phyloP scores from a whole-genome alignment of 805 yeast genomes.

The Yarrowia phangngaensis region DNA sequence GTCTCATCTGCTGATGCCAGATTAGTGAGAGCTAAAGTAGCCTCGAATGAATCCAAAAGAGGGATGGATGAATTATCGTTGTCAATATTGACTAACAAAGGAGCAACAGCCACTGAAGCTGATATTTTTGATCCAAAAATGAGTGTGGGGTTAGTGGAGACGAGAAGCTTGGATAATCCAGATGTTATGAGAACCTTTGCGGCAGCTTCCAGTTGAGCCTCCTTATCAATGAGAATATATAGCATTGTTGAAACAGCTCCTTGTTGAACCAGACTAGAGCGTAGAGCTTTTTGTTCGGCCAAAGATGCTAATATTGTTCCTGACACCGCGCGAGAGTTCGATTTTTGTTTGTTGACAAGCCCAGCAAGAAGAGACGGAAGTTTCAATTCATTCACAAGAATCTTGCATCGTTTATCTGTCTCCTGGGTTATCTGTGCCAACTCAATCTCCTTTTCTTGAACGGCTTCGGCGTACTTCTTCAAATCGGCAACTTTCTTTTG shows the following conservation, averaged over 20 bases:
- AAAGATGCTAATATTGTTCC: slow-evolving; percentile 37
- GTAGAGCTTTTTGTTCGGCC: slow-evolving; percentile 33
- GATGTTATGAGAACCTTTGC: slow-evolving; percentile 33
- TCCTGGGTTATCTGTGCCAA: slow-evolving; percentile 31
- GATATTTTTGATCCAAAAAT: slow-evolving; percentile 39
- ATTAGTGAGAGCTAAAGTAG: slow-evolving; percentile 65
- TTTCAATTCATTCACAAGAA: slow-evolving; percentile 33
- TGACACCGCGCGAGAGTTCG: slow-evolving; percentile 33
- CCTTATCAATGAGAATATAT: slow-evolving; percentile 31
- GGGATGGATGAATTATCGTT: slow-evolving; percentile 33
- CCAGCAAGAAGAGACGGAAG: slow-evolving; percentile 32
- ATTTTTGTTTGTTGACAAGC: slow-evolving; percentile 32
- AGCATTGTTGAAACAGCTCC: slow-evolving; percentile 40
- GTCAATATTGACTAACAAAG: slow-evolving; percentile 36
- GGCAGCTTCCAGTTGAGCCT: slow-evolving; percentile 29
- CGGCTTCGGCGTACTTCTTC: slow-evolving; percentile 36
- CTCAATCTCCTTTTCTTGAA: slow-evolving; percentile 29
- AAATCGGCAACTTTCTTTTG: slow-evolving; percentile 34
- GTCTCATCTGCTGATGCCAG: slow-evolving; percentile 49
- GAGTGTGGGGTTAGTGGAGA: slow-evolving; percentile 39
- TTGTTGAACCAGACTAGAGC: slow-evolving; percentile 37
- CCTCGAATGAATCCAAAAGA: slow-evolving; percentile 47
- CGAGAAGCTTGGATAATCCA: slow-evolving; percentile 40
- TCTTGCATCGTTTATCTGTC: slow-evolving; percentile 32
- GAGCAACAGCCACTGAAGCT: slow-evolving; percentile 36